A percentile compares a stretch with the other conserved stretches of the same genome.
phyloP scores from a whole-genome alignment of 306 rosid species.

The Rosa multiflora region DNA sequence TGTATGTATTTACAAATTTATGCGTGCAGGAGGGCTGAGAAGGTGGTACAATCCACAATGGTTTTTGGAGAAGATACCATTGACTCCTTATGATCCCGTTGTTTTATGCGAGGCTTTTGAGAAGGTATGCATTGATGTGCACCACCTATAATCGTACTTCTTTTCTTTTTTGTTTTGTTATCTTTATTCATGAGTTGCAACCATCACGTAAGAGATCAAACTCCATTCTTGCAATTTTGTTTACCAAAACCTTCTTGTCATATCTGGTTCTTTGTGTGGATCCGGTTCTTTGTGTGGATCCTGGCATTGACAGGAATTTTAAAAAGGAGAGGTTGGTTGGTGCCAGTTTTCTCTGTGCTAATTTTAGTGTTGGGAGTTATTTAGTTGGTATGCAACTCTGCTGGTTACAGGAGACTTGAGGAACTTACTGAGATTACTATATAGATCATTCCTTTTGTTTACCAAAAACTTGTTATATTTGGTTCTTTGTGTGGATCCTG shows the following conservation, averaged over 20 bases:
- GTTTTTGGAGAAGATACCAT: slow-evolving; percentile 70
- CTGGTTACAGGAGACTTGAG: neutral
- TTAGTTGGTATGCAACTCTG: neutral
- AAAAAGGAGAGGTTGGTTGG: neutral
- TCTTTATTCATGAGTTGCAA: neutral
- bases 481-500: neutral
- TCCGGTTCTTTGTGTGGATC: slow-evolving; percentile 4
- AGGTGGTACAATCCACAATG: slow-evolving; percentile 97
- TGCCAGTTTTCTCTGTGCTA: slow-evolving; percentile 3
- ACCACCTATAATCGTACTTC: neutral
- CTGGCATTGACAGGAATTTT: neutral
- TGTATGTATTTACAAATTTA: slow-evolving; percentile 4
- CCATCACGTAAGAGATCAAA: neutral
- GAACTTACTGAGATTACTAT: neutral
- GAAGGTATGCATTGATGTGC: slow-evolving; percentile 50
- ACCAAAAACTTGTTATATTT: neutral
- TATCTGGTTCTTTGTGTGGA: slow-evolving; percentile 4
- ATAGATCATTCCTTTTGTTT: slow-evolving; percentile 1
- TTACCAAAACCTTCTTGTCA: neutral
- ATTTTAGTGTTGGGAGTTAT: neutral
- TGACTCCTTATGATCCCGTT: slow-evolving; percentile 60
- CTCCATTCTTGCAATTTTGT: neutral
- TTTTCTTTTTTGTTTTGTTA: neutral
- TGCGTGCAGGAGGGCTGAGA: slow-evolving; percentile 69
- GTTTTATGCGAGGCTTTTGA: slow-evolving; percentile 74